Conservation (phyloP, 306 rosid genomes). For the Sindora glabra region DNA sequence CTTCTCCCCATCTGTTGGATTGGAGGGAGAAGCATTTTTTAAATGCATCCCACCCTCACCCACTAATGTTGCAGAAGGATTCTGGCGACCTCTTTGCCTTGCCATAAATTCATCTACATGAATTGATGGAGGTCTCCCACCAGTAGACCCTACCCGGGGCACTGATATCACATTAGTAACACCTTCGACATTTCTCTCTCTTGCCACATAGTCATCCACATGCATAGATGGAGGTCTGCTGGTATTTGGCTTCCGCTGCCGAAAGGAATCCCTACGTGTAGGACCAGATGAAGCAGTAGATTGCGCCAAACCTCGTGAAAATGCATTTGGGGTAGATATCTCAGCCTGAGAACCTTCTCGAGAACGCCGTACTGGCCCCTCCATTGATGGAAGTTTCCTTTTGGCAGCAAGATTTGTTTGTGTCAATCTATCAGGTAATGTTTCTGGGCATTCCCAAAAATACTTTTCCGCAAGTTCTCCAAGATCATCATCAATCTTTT, state of each 20-base stretch:
- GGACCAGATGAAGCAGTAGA: constrained; percentile 72
- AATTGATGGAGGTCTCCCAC: constrained; percentile 98
- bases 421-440: constrained; percentile 73
- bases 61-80: constrained; percentile 57
- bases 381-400: constrained; percentile 61
- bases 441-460: constrained; percentile 94
- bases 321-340: constrained; percentile 46
- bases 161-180: constrained; percentile 72
- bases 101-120: constrained; percentile 99
- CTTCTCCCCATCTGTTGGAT: constrained; percentile 57
- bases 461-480: constrained; percentile 73
- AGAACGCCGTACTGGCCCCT: constrained; percentile 68
- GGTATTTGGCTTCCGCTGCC: constrained; percentile 98
- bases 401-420: constrained; percentile 51
- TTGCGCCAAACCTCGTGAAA: constrained; percentile 53
- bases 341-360: constrained; percentile 73
- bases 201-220: constrained; percentile 94
- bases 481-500: constrained; percentile 54
- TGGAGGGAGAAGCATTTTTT: constrained; percentile 49
- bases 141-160: constrained; percentile 73
- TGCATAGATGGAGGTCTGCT: constrained; percentile 99
- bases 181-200: constrained; percentile 87
- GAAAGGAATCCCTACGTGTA: constrained; percentile 85
- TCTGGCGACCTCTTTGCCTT: constrained; percentile 96
- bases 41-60: constrained; percentile 56